These are phyloP conservation scores for Pterulicium gracile DNA, from an alignment of 1,284 basidiomycete genomes.

Conservation along the genomic window DNA sequence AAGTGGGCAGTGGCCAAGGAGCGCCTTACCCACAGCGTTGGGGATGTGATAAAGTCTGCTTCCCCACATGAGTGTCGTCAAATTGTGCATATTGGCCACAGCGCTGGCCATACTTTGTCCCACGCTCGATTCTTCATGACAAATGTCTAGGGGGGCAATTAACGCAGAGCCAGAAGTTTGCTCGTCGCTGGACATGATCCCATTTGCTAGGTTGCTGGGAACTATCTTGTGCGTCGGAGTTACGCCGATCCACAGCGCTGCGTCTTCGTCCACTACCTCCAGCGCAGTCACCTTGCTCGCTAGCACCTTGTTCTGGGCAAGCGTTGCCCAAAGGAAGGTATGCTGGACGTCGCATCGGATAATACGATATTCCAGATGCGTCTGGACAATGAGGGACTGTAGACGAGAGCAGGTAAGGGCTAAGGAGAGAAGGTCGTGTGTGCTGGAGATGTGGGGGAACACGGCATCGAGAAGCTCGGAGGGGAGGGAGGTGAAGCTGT, in stretches of 20 bases:
- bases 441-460: background rate
- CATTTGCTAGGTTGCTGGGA: background rate
- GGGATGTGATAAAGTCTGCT: background rate
- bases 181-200: background rate
- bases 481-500: background rate
- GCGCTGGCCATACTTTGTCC: background rate
- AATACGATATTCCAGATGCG: constrained; percentile 17
- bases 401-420: background rate
- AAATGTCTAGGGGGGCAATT: background rate
- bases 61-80: background rate
- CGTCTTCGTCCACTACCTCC: background rate
- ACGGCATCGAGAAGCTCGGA: background rate
- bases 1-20: background rate
- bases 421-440: background rate
- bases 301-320: background rate
- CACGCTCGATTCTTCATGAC: background rate
- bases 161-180: too few relatives aligned
- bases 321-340: constrained; percentile 12
- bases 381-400: constrained; percentile 14
- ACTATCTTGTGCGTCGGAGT: background rate
- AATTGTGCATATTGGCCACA: background rate
- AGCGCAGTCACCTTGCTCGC: background rate
- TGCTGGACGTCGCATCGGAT: constrained; percentile 41
- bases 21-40: background rate
- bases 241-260: background rate